A percentile compares a stretch with the other conserved stretches of the same genome.
Conservation (phyloP, 1,284 basidiomycete species). For the Amylostereum areolatum region DNA sequence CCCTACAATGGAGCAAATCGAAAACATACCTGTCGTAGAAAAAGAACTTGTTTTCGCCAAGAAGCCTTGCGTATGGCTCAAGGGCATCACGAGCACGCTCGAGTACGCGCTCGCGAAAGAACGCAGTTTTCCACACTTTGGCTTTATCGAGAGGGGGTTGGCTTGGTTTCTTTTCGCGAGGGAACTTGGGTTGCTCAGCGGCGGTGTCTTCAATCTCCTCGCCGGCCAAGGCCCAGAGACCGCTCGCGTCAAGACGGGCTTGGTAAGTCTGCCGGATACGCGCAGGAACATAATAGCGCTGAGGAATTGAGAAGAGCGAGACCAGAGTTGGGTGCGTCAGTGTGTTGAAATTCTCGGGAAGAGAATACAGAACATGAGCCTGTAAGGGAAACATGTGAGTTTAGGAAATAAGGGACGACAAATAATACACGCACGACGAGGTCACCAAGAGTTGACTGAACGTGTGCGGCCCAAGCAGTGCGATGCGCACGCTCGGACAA, state of each 20-base stretch:
- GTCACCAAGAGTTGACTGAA: conserved; percentile 62
- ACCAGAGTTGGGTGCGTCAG: conserved; percentile 50
- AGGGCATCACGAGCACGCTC: conserved; percentile 54
- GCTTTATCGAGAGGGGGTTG: conserved; percentile 18
- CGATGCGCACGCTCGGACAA: conserved; percentile 42
- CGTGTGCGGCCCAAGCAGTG: conserved; percentile 57
- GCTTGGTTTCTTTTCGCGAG: conserved; percentile 16
- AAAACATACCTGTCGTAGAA: conserved; percentile 36
- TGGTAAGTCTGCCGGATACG: conserved; percentile 53
- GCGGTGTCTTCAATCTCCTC: conserved; percentile 37
- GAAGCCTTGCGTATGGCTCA: conserved; percentile 49
- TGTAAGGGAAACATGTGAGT: conserved; percentile 16
- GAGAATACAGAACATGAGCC: conserved; percentile 56
- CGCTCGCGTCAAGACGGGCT: conserved; percentile 53
- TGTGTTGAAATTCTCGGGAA: conserved; percentile 54
- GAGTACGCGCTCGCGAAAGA: conserved; percentile 61
- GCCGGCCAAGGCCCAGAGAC: conserved; percentile 50
- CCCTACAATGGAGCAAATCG: neutral
- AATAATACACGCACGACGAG: conserved; percentile 48
- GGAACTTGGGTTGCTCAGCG: conserved; percentile 18
- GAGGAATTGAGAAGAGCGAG: conserved; percentile 55
- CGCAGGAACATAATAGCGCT: conserved; percentile 64
- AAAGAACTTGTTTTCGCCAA: conserved; percentile 48
- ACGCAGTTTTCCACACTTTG: conserved; percentile 40
- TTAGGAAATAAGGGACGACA: conserved; percentile 4